These are phyloP conservation scores for Aspergillus aculeatus DNA, from an alignment of 2,329 filamentous ascomycete genomes.

Conservation along the genomic window DNA sequence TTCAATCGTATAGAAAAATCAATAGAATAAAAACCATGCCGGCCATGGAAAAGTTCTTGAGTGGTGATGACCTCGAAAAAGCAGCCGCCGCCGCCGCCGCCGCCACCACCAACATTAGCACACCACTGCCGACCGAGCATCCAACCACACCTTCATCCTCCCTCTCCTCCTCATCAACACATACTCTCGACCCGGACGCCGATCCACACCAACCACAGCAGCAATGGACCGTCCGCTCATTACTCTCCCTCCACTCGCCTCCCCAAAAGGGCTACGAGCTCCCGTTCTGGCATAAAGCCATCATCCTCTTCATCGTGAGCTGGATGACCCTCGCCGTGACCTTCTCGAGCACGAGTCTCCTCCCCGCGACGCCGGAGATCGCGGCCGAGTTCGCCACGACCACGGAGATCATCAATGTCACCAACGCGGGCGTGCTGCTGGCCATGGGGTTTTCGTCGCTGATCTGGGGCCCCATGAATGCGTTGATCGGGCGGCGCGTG, in stretches of 20 bases:
- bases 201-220: background rate
- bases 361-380: conserved; percentile 43
- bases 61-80: conserved; percentile 18
- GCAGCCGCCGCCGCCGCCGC: background rate
- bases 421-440: conserved; percentile 39
- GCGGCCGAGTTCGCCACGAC: conserved; percentile 38
- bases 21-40: conserved; percentile 1
- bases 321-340: conserved; percentile 45
- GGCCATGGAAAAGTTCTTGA: conserved; percentile 7
- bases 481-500: conserved; percentile 30
- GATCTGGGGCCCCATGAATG: conserved; percentile 36
- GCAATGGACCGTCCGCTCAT: background rate
- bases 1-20: background rate
- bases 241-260: background rate
- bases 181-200: background rate
- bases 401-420: conserved; percentile 35
- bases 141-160: background rate
- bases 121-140: too few relatives aligned
- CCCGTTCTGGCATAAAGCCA: conserved; percentile 39
- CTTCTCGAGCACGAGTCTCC: conserved; percentile 44
- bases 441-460: conserved; percentile 41
- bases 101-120: background rate
- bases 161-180: conserved; percentile 5
- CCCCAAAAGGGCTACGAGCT: conserved; percentile 22
- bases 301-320: conserved; percentile 44